A percentile compares a stretch with the other conserved stretches of the same genome.
These are phyloP conservation scores for Melampsora medusae DNA, from an alignment of 1,284 basidiomycete genomes.

Conservation along the genomic window DNA sequence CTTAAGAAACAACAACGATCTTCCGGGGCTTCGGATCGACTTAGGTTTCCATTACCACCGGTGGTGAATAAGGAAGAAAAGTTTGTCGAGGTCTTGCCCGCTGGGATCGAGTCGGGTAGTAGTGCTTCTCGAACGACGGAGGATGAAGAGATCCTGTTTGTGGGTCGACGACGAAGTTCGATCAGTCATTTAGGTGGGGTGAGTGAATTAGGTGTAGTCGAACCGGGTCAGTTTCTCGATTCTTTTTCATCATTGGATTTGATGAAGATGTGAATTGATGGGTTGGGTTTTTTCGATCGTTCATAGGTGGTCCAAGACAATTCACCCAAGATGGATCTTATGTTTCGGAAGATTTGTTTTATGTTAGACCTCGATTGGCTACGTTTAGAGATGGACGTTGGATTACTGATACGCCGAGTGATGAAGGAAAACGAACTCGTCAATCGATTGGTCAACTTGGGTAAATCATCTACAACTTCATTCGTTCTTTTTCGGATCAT, in stretches of 20 bases:
- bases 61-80: not conserved
- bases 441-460: too few relatives aligned
- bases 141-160: not conserved
- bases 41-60: slow-evolving; percentile 1
- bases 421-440: too few relatives aligned
- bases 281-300: not conserved
- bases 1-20: not conserved
- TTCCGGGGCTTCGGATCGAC: not conserved
- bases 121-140: not conserved
- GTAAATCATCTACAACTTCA: too few relatives aligned
- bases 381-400: not conserved
- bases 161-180: not conserved
- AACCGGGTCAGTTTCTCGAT: not conserved
- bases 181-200: slow-evolving; percentile 1
- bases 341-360: slow-evolving; percentile 8
- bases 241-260: not conserved
- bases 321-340: not conserved
- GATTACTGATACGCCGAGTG: not conserved
- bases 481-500: too few relatives aligned
- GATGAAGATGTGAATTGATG: too few relatives aligned
- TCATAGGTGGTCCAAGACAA: too few relatives aligned
- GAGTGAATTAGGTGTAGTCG: slow-evolving; percentile 6
- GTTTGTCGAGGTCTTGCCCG: not conserved
- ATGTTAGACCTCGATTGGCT: slow-evolving; percentile 4
- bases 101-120: not conserved